Percentiles rank a stretch among this genome's conserved stretches.
Evolutionary conservation across 257 asterid species (phyloP).

Genomic region (Nicotiana undulata): DNA sequence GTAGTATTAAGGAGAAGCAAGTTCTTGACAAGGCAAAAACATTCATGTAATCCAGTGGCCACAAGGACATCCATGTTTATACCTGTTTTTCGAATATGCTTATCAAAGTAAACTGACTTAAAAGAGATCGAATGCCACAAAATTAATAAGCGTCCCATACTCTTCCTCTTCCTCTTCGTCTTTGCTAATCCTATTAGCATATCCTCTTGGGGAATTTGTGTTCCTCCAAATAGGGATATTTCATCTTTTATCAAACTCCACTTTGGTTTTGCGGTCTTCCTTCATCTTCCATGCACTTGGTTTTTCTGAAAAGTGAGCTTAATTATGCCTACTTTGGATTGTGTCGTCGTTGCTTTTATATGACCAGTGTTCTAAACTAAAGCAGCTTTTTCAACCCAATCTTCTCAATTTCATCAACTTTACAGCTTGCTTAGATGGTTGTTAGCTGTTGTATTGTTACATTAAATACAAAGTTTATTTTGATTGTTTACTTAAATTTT

Average conservation of each 20-base stretch:
- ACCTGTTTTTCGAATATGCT: background rate
- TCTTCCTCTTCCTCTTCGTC: no score
- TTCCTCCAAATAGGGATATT: background rate
- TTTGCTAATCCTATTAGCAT: no score
- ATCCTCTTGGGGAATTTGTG: background rate
- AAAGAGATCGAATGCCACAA: background rate
- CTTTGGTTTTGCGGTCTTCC: constrained; percentile 4
- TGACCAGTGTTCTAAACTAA: background rate
- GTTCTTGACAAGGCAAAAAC: background rate
- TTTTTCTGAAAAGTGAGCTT: background rate
- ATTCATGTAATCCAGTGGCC: background rate
- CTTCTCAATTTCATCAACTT: no score
- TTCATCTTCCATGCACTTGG: constrained; percentile 12
- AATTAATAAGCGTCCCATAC: background rate
- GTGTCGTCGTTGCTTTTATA: background rate
- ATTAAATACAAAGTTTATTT: no score
- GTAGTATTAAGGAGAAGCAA: background rate
- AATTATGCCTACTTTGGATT: background rate
- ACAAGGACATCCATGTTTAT: background rate
- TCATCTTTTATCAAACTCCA: background rate
- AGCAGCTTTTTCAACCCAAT: no score
- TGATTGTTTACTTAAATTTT: no score
- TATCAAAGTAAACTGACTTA: background rate
- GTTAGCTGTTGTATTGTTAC: no score
- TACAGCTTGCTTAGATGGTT: no score